phyloP scores from a whole-genome alignment of 2,329 filamentous ascomycete species.

The Fusarium goolgardi region DNA sequence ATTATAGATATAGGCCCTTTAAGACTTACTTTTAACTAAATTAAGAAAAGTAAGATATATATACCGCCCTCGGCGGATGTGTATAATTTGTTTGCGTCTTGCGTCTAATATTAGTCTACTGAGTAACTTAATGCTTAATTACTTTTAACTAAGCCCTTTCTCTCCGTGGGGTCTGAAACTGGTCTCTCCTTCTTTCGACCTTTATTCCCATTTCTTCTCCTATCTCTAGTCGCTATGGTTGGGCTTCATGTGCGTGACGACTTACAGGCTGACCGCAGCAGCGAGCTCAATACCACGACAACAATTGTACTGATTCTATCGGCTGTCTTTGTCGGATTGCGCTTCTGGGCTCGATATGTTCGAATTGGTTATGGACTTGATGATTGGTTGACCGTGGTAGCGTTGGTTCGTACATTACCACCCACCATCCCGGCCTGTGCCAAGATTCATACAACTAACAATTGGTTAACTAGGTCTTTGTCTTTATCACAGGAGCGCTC shows the following conservation, averaged over 20 bases:
- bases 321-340: neutral
- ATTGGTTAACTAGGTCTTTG: neutral
- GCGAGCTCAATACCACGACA: neutral
- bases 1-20: no score
- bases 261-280: neutral
- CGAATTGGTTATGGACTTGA: neutral
- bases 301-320: neutral
- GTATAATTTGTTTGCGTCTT: no score
- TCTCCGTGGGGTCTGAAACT: neutral
- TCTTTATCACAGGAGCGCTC: conserved; percentile 23
- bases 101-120: neutral
- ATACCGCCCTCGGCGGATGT: no score
- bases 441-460: neutral
- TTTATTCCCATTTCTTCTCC: neutral
- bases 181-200: neutral
- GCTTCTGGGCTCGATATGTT: neutral
- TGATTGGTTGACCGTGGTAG: neutral
- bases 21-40: no score
- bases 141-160: neutral
- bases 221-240: neutral
- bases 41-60: no score
- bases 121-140: neutral
- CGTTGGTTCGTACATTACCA: neutral
- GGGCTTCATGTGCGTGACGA: neutral
- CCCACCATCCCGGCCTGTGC: neutral